Evolutionary conservation across 176 grass and related monocot species (phyloP).

Genomic region (Ananas comosus): DNA sequence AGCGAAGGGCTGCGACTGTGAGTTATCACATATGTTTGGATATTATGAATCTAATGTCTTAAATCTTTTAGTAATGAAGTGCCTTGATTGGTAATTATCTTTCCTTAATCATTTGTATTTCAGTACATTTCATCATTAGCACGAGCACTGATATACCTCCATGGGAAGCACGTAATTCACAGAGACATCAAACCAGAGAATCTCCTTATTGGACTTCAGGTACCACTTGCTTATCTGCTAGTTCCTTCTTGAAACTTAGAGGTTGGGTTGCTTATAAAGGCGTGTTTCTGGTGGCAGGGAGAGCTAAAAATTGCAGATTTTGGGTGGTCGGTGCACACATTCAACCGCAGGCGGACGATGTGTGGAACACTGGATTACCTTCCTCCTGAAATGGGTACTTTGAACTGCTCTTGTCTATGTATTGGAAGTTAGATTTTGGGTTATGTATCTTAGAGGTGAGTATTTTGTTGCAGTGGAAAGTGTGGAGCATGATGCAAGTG

Average conservation of each 20-base stretch:
- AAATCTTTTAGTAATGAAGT: neutral
- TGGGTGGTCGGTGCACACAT: conserved; percentile 92
- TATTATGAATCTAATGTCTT: neutral
- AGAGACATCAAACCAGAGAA: conserved; percentile 98
- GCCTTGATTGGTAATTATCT: conserved; percentile 7
- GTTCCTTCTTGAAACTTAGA: conserved; percentile 1
- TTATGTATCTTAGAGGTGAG: conserved; percentile 6
- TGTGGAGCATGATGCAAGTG: conserved; percentile 74
- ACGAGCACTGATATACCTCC: conserved; percentile 71
- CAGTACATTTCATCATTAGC: conserved; percentile 86
- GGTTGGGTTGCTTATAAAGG: neutral
- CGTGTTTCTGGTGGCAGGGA: conserved; percentile 29
- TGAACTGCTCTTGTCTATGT: neutral
- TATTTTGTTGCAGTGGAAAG: conserved; percentile 59
- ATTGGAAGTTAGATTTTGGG: neutral
- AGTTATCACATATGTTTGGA: conserved; percentile 18
- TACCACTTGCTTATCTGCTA: conserved; percentile 14
- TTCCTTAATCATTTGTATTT: conserved; percentile 9
- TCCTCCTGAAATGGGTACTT: conserved; percentile 96
- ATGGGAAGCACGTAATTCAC: conserved; percentile 88
- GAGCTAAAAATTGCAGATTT: conserved; percentile 98
- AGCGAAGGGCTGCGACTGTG: conserved; percentile 73
- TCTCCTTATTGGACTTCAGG: conserved; percentile 68
- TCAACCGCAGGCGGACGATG: conserved; percentile 80
- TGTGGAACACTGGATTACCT: conserved; percentile 93